Conservation (phyloP, 345 rosid genomes). For the Euphorbia lathyris region DNA sequence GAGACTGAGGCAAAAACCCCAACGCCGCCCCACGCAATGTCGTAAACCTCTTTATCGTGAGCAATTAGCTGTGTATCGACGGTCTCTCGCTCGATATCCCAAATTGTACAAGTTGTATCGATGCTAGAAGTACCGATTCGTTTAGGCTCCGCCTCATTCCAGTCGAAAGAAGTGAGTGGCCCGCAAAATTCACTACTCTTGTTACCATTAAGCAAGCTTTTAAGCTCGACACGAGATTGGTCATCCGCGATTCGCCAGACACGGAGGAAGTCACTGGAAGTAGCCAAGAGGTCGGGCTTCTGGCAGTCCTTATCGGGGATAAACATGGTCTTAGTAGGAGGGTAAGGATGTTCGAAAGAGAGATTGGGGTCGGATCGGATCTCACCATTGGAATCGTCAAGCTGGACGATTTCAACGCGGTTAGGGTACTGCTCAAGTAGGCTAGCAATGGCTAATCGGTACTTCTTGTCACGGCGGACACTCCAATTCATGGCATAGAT, state of each 20-base stretch:
- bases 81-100: conserved; percentile 87
- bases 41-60: conserved; percentile 94
- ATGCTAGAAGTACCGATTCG: conserved; percentile 90
- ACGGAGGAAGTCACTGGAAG: conserved; percentile 89
- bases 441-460: conserved; percentile 90
- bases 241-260: conserved; percentile 78
- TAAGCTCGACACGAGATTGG: conserved; percentile 65
- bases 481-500: conserved; percentile 99
- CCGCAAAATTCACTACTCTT: conserved; percentile 87
- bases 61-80: conserved; percentile 97
- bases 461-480: conserved; percentile 96
- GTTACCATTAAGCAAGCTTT: conserved; percentile 72
- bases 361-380: conserved; percentile 81
- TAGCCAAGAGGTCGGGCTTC: conserved; percentile 87
- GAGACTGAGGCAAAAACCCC: conserved; percentile 93
- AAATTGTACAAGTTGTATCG: conserved; percentile 90
- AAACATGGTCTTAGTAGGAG: conserved; percentile 86
- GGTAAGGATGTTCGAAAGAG: conserved; percentile 90
- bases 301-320: conserved; percentile 90
- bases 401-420: conserved; percentile 92
- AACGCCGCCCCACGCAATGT: conserved; percentile 97
- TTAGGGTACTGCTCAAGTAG: conserved; percentile 74
- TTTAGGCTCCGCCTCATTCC: conserved; percentile 94
- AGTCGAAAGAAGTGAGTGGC: conserved; percentile 89
- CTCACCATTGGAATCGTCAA: conserved; percentile 92